Conservation (phyloP, 2,329 filamentous ascomycete species). For the Alternaria panax region DNA sequence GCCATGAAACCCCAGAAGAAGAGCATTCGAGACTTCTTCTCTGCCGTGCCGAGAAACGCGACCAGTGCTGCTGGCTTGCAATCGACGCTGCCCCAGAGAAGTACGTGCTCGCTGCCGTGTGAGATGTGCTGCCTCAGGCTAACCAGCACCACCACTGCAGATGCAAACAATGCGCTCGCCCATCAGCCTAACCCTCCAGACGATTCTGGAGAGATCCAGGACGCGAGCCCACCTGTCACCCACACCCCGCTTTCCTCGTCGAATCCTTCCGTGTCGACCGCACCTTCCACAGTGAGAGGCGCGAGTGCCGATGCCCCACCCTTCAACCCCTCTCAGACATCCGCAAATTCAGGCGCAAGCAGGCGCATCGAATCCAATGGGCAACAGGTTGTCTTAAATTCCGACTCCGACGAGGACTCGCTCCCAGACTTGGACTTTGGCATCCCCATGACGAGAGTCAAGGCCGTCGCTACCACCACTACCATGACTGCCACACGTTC, state of each 20-base stretch:
- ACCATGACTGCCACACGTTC: constrained; percentile 13
- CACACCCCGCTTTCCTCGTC: neutral
- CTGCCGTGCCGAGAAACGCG: constrained; percentile 43
- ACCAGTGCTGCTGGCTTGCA: constrained; percentile 18
- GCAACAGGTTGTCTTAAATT: constrained; percentile 63
- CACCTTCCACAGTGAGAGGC: constrained; percentile 7
- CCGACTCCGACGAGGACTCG: constrained; percentile 71
- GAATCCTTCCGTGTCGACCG: constrained; percentile 7
- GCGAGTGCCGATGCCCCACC: constrained; percentile 9
- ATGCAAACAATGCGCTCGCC: constrained; percentile 8
- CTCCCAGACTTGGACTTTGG: constrained; percentile 59
- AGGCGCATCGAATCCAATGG: constrained; percentile 64
- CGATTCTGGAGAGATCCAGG: neutral
- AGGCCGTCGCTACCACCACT: constrained; percentile 14
- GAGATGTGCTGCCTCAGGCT: neutral
- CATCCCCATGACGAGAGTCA: constrained; percentile 17
- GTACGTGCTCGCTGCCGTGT: constrained; percentile 16
- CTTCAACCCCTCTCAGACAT: constrained; percentile 37
- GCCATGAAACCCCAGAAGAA: constrained; percentile 34
- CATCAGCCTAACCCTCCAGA: neutral
- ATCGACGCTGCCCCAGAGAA: constrained; percentile 31
- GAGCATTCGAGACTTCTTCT: constrained; percentile 59
- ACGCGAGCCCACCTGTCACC: neutral
- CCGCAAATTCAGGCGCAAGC: constrained; percentile 47
- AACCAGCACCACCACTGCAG: constrained; percentile 1